A percentile compares a stretch with the other conserved stretches of the same genome.
These are phyloP conservation scores for Haplosporangium sp. DNA, from an alignment of 371 early-diverging fungal genomes.

Conservation along the genomic window DNA sequence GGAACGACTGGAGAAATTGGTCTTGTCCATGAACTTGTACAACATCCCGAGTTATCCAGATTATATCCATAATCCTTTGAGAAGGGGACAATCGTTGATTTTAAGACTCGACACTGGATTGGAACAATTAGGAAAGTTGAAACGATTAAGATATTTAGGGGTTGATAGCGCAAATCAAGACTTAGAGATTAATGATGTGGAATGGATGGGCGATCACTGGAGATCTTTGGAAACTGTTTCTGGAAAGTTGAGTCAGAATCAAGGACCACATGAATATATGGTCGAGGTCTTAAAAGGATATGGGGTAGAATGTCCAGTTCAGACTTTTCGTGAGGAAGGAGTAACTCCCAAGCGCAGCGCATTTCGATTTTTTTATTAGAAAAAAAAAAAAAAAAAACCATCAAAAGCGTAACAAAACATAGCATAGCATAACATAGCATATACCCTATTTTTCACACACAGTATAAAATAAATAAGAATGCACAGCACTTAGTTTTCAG, in stretches of 20 bases:
- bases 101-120: not conserved
- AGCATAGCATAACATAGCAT: too few species aligned
- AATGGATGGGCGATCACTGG: not conserved
- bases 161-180: not conserved
- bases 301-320: too few species aligned
- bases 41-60: not conserved
- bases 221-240: not conserved
- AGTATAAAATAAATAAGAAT: too few species aligned
- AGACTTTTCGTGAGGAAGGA: too few species aligned
- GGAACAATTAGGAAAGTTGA: not conserved
- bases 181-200: not conserved
- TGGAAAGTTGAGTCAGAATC: not conserved
- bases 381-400: too few species aligned
- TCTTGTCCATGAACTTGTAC: not conserved
- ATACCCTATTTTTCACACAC: too few species aligned
- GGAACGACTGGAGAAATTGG: not conserved
- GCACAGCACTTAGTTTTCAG: too few species aligned
- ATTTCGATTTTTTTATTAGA: too few species aligned
- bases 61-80: not conserved
- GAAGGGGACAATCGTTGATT: not conserved
- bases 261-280: not conserved
- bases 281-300: not conserved
- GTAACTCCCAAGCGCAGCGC: too few species aligned
- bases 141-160: not conserved
- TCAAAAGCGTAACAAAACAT: too few species aligned